These are phyloP conservation scores for Ogataea pini DNA, from an alignment of 805 yeast species.

Conservation along the genomic window DNA sequence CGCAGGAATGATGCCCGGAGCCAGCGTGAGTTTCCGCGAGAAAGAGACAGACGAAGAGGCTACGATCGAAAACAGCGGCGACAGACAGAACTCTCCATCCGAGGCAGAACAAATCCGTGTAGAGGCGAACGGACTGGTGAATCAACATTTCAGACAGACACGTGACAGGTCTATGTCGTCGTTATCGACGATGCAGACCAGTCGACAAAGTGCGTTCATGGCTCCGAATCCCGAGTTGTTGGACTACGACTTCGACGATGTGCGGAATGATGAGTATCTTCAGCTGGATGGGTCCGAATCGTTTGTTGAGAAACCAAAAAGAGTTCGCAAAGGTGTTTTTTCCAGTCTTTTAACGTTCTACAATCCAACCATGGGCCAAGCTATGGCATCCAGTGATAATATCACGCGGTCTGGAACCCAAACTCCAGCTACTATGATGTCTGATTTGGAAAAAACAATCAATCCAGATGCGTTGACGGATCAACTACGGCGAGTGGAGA, in stretches of 20 bases:
- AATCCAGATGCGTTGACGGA: conserved; percentile 23
- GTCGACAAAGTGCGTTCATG: conserved; percentile 14
- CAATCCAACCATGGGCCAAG: conserved; percentile 41
- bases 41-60: conserved; percentile 42
- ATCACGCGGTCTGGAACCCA: conserved; percentile 22
- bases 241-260: conserved; percentile 33
- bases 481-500: conserved; percentile 19
- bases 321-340: conserved; percentile 82
- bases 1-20: conserved; percentile 23
- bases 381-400: conserved; percentile 15
- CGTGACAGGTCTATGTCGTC: conserved; percentile 17
- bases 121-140: conserved; percentile 57
- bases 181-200: conserved; percentile 16
- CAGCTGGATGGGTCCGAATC: conserved; percentile 55
- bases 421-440: conserved; percentile 23
- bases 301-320: conserved; percentile 41
- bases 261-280: conserved; percentile 35
- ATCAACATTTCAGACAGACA: conserved; percentile 44
- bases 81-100: conserved; percentile 36
- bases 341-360: conserved; percentile 76
- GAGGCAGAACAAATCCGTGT: conserved; percentile 44
- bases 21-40: conserved; percentile 20
- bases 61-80: conserved; percentile 32
- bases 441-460: conserved; percentile 16
- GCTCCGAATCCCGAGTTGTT: conserved; percentile 39